Percentiles rank a stretch among this genome's conserved stretches.
Evolutionary conservation across 2,329 filamentous ascomycete genomes (phyloP).

Genomic region (Curvularia sp.): DNA sequence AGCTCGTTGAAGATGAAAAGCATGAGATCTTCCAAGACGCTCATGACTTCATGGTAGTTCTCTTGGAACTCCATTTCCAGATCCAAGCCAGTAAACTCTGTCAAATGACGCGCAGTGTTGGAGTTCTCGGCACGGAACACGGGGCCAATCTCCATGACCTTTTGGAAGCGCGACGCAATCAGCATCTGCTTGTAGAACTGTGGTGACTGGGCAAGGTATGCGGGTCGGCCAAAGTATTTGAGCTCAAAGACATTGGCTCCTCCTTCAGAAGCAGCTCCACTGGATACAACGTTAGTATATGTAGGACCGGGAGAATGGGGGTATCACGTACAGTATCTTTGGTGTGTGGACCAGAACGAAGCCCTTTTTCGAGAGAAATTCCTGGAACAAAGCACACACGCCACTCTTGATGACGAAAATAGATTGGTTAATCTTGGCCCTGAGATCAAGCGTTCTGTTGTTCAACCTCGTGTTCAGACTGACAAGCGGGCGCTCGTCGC

Average conservation of each 20-base stretch:
- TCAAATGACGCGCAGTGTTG: slow-evolving; percentile 85
- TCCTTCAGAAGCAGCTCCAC: slow-evolving; percentile 86
- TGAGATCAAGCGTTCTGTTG: slow-evolving; percentile 92
- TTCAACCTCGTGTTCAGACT: slow-evolving; percentile 84
- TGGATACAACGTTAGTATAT: neutral
- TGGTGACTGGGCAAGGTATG: slow-evolving; percentile 79
- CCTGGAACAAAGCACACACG: slow-evolving; percentile 73
- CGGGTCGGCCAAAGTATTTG: slow-evolving; percentile 85
- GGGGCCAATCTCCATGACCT: slow-evolving; percentile 79
- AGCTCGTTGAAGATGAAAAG: slow-evolving; percentile 82
- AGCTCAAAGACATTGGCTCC: slow-evolving; percentile 91
- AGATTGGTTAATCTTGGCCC: slow-evolving; percentile 88
- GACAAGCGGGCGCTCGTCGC: slow-evolving; percentile 71
- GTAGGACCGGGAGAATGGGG: neutral
- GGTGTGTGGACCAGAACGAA: slow-evolving; percentile 90
- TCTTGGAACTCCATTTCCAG: slow-evolving; percentile 88
- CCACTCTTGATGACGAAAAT: slow-evolving; percentile 76
- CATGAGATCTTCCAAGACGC: slow-evolving; percentile 76
- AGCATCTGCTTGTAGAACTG: slow-evolving; percentile 90
- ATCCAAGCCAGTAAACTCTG: slow-evolving; percentile 89
- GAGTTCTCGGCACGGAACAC: slow-evolving; percentile 88
- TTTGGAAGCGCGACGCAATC: slow-evolving; percentile 78
- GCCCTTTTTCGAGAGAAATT: slow-evolving; percentile 76
- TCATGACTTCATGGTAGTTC: slow-evolving; percentile 76
- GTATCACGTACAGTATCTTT: slow-evolving; percentile 56